Conservation (phyloP, 352 stramenopile species). For the Pythium grandisporangium region DNA sequence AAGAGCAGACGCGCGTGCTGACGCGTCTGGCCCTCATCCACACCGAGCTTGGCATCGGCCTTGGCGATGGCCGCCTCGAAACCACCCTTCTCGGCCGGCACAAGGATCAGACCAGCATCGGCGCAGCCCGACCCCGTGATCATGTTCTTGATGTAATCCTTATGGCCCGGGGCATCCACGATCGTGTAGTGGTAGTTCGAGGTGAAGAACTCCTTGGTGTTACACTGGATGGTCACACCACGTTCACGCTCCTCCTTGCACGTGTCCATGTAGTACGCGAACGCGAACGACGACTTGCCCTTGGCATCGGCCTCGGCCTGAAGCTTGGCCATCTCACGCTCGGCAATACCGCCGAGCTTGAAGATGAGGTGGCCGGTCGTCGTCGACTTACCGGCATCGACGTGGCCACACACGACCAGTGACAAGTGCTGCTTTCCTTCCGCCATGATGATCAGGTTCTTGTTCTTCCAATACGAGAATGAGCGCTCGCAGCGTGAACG, state of each 20-base stretch:
- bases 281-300: constrained; percentile 98
- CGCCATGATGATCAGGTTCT: constrained; percentile 1
- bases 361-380: constrained; percentile 98
- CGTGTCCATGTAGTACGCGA: constrained; percentile 98
- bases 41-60: constrained; percentile 21
- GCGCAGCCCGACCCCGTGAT: constrained; percentile 97
- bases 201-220: constrained; percentile 91
- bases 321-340: constrained; percentile 98
- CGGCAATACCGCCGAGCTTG: constrained; percentile 98
- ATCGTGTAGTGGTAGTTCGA: constrained; percentile 96
- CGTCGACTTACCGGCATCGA: constrained; percentile 98
- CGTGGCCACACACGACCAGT: constrained; percentile 94
- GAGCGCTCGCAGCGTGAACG: not conserved
- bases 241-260: constrained; percentile 97
- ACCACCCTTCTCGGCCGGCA: constrained; percentile 61
- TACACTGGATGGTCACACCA: constrained; percentile 98
- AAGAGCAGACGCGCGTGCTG: constrained; percentile 86
- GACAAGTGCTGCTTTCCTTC: constrained; percentile 50
- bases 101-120: constrained; percentile 96
- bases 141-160: constrained; percentile 99
- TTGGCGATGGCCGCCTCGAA: constrained; percentile 95
- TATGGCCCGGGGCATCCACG: constrained; percentile 97
- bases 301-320: constrained; percentile 94
- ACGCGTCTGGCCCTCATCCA: constrained; percentile 90
- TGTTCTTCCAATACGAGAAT: constrained; percentile 15